Conservation (phyloP, 2,329 filamentous ascomycete genomes). For the Xylariaceae sp. region DNA sequence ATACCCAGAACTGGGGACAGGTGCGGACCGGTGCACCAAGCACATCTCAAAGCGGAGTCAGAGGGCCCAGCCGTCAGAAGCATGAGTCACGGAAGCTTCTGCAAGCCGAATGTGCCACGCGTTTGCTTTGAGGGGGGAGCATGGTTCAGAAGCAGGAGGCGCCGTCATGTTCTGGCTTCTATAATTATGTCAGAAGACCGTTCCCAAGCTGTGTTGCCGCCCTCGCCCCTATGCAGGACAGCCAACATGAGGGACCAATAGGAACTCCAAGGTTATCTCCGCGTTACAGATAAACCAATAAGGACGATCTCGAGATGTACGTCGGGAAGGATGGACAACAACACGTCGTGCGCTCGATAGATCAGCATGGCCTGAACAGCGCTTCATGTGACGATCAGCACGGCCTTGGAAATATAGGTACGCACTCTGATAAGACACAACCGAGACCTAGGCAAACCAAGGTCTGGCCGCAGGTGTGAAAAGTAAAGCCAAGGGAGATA, state of each 20-base stretch:
- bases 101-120: no score
- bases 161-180: neutral
- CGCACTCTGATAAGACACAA: neutral
- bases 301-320: neutral
- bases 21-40: no score
- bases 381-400: neutral
- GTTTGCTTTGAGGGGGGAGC: no score
- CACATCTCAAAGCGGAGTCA: no score
- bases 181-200: conserved; percentile 1
- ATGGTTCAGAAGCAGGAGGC: no score
- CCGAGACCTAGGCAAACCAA: neutral
- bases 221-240: neutral
- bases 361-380: neutral
- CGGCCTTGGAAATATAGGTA: neutral
- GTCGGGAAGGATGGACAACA: neutral
- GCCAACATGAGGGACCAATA: neutral
- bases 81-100: no score
- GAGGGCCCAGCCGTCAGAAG: no score
- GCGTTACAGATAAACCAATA: neutral
- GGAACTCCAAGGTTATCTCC: neutral
- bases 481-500: conserved; percentile 11
- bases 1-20: no score
- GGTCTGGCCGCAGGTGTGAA: neutral
- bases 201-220: neutral
- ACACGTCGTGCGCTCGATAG: neutral